Evolutionary conservation across 116 monocot species (phyloP).

Genomic region (Papilionanthe hybrid): DNA sequence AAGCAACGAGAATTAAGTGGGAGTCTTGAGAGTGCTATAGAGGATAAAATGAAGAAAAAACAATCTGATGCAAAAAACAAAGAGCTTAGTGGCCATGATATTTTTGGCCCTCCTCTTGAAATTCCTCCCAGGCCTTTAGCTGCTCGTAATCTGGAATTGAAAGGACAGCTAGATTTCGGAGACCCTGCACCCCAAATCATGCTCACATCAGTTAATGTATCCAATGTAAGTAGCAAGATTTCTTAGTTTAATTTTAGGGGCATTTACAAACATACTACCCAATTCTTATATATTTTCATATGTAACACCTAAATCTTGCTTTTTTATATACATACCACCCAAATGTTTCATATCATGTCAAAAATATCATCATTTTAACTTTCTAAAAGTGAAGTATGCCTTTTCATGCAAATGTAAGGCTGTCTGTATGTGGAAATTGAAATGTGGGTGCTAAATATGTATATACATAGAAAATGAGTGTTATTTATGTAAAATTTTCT

Average conservation of each 20-base stretch:
- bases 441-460: too few relatives aligned
- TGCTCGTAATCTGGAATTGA: slow-evolving; percentile 39
- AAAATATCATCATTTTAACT: too few relatives aligned
- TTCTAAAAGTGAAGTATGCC: too few relatives aligned
- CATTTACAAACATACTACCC: too few relatives aligned
- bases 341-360: too few relatives aligned
- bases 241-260: neutral
- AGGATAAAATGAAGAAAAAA: slow-evolving; percentile 44
- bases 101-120: slow-evolving; percentile 76
- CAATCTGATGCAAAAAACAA: slow-evolving; percentile 58
- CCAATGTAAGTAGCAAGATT: slow-evolving; percentile 38
- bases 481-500: too few relatives aligned
- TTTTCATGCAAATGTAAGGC: too few relatives aligned
- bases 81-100: slow-evolving; percentile 72
- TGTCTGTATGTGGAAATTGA: too few relatives aligned
- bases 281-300: too few relatives aligned
- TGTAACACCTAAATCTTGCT: too few relatives aligned
- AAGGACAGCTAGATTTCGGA: slow-evolving; percentile 37
- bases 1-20: slow-evolving; percentile 82
- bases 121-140: slow-evolving; percentile 38
- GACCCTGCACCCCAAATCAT: slow-evolving; percentile 28
- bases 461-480: too few relatives aligned
- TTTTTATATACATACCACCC: too few relatives aligned
- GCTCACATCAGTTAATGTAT: slow-evolving; percentile 54
- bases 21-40: slow-evolving; percentile 44